Percentiles rank a stretch among this genome's conserved stretches.
Evolutionary conservation across 2,329 filamentous ascomycete species (phyloP).

Genomic region (Fusarium guadeloupense): DNA sequence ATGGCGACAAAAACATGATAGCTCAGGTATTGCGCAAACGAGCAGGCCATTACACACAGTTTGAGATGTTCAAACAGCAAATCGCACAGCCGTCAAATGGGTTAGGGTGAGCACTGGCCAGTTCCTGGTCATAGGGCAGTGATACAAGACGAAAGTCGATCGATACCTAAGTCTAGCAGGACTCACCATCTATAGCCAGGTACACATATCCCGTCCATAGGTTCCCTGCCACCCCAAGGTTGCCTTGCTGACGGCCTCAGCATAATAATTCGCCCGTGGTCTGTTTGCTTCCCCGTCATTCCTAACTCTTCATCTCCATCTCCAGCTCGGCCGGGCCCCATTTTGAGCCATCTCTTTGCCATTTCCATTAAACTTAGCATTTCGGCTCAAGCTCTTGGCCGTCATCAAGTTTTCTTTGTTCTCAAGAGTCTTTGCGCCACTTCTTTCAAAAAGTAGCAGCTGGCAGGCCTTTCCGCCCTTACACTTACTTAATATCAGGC

Average conservation of each 20-base stretch:
- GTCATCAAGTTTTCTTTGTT: conserved; percentile 26
- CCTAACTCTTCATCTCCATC: conserved; percentile 23
- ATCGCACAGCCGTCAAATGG: too few relatives aligned
- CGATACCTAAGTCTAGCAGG: background rate
- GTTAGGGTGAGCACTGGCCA: too few relatives aligned
- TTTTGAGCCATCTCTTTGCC: conserved; percentile 27
- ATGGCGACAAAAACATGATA: too few relatives aligned
- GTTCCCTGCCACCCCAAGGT: conserved; percentile 7
- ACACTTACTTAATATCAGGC: conserved; percentile 24
- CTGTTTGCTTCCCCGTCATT: conserved; percentile 32
- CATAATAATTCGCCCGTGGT: conserved; percentile 18
- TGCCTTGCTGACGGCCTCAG: conserved; percentile 34
- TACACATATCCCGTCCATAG: background rate
- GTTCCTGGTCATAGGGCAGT: too few relatives aligned
- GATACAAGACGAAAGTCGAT: too few relatives aligned
- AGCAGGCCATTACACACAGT: too few relatives aligned
- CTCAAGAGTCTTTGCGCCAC: conserved; percentile 16
- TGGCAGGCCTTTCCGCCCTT: conserved; percentile 29
- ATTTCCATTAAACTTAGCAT: too few relatives aligned
- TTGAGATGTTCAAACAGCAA: too few relatives aligned
- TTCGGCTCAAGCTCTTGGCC: conserved; percentile 18
- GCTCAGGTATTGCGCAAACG: too few relatives aligned
- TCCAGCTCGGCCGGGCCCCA: conserved; percentile 27
- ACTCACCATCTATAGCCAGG: background rate
- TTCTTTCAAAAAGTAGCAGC: conserved; percentile 25